Base-by-base conservation (phyloP, 2,329 filamentous ascomycete species). In the Penicillium sp. region DNA sequence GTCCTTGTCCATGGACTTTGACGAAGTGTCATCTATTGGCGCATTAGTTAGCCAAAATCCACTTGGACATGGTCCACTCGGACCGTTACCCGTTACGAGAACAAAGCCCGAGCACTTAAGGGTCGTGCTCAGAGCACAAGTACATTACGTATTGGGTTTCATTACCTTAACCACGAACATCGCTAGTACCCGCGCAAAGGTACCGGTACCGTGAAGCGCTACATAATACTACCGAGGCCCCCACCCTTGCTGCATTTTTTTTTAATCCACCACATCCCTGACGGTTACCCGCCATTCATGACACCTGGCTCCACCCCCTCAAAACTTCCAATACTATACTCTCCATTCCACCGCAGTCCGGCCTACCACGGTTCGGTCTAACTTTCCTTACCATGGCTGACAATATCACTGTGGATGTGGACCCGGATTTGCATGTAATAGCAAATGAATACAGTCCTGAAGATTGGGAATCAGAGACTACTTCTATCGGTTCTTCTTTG, bases 401-500 rank as follows among this genome's bases (percentile, higher is more conserved):
- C 9, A 14, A 44, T n/a, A 43, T 49, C 14, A 22, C 4, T 16
- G 24, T 49, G 8, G 29, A 33, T 14, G 47, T 49, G 19, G 47
- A 49, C 8, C 13, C 21, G 10, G 47, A 49, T 21, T 24, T 49
- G 13, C 47, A 49, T 26, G 3, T 49, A 9, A 22, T 49, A 13
- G 26, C 13, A 27, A 33, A 49, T 49, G 47, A 49, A 24, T 49
- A 37, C 21, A 33, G 44, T 13, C 29, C 33, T 16, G 44, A 55
- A 14, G 56, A 58, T 37, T 58, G 49, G 52, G 45, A 31, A n/a
- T 58, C 56, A 8, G 65, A 68, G 24, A 67, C 66, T 10, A 69
- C 66, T 16, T 69, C 67, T 4, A 56, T 69, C 46, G 56, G 52
- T 19, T 67, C 67, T 27, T 61, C 60, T 22, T 49, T 68, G 21